Evolutionary conservation across 495 filamentous ascomycete genomes (phyloP), one percentile per base, ranked within the genome.

Genomic region (Xylaria grammica): DNA sequence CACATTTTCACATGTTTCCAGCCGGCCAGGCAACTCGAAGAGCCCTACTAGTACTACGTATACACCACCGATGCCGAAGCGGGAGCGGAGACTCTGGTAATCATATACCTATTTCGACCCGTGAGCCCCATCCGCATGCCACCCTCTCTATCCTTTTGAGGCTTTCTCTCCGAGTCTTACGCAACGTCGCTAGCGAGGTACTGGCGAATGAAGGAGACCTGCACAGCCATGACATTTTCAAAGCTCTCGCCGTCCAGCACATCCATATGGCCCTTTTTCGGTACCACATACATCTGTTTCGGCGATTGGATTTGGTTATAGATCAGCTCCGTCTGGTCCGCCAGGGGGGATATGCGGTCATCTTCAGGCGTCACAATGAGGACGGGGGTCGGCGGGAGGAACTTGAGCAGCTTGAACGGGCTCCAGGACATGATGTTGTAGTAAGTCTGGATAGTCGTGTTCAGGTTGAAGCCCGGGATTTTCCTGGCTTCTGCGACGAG

Each of bases 321-420:
- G 32, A 67, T 66, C 10, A 66, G 29, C 15, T 27, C 48, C 27
- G 34, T 50, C 63, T 76, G 71, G 2, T 71, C 57, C 24, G 66
- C 65, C 0, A 67, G 56, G 1, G 60, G 49, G 7, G 67, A 72
- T 9, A 74, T 66, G 20, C 11, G n/a, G 52, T 76, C 74, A 26
- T 62, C 32, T 38, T 73, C 70, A 0, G 72, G 68, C 0, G 42
- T 55, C 70, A 78, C 74, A 71, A 81, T 36, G 65, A 69, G 7
- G 57, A 29, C 57, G 73, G 77, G 20, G 60, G 69, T 32, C 70
- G 75, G 60, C 72, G 69, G 29, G 67, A 81, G 30, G 36, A 26
- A 36, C 19, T 9, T 22, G 63, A 72, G 38, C 70, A 76, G 26
- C 46, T 81, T 71, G 77, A 61, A 55, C 8, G 61, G 61, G n/a